Evolutionary conservation across 129 eudicot genomes (phyloP).

Genomic region (Apium graveolens): DNA sequence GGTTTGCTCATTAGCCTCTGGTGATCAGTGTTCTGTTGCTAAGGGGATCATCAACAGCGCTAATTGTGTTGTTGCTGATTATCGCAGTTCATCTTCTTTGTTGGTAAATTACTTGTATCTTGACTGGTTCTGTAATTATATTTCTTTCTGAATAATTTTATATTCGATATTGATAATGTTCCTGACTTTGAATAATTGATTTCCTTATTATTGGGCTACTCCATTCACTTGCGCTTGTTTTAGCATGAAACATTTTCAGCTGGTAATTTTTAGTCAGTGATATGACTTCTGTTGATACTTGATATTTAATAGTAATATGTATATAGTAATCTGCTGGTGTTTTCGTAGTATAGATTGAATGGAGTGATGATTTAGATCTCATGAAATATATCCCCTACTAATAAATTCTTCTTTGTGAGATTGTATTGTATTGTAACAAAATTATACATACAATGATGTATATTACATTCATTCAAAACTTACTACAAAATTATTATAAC

Average conservation of each 20-base stretch:
- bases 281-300: neutral
- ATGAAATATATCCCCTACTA: neutral
- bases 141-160: neutral
- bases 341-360: neutral
- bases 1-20: neutral
- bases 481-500: too few relatives aligned
- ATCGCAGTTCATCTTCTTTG: neutral
- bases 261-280: neutral
- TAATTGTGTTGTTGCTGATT: neutral
- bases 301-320: neutral
- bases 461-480: too few relatives aligned
- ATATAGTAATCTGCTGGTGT: neutral
- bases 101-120: neutral
- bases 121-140: neutral
- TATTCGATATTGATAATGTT: neutral
- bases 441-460: too few relatives aligned
- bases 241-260: neutral
- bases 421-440: too few relatives aligned
- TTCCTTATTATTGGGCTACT: neutral
- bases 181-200: neutral
- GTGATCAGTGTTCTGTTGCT: slow-evolving; percentile 1
- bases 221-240: neutral
- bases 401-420: too few relatives aligned
- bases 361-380: neutral
- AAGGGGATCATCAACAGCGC: neutral